Evolutionary conservation across 345 rosid genomes (phyloP).

Genomic region (Eucalyptus cladocalyx): DNA sequence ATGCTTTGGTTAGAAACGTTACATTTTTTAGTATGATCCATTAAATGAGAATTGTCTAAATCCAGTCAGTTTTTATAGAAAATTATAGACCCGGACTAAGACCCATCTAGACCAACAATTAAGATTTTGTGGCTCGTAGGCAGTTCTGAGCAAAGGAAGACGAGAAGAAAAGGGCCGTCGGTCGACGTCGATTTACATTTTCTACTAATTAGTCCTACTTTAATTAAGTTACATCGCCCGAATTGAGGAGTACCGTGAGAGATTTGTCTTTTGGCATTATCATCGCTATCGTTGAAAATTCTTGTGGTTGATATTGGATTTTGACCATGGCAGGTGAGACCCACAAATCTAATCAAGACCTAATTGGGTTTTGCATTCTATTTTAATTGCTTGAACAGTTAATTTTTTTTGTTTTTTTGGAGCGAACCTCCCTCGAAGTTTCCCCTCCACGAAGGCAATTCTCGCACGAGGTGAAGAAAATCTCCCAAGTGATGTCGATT

Average conservation of each 20-base stretch:
- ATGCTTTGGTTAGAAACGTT: not conserved
- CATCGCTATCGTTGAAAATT: not conserved
- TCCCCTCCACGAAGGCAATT: not conserved
- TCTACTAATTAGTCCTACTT: not conserved
- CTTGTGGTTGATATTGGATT: not conserved
- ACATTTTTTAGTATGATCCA: not conserved
- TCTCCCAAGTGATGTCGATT: not conserved
- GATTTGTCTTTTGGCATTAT: not conserved
- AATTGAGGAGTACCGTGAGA: not conserved
- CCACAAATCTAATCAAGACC: not conserved
- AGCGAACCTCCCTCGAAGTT: not conserved
- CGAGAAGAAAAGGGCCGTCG: not conserved
- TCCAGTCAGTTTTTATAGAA: not conserved
- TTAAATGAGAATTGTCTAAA: not conserved
- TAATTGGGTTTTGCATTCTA: not conserved
- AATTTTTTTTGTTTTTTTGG: fast-evolving
- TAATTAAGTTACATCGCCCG: not conserved
- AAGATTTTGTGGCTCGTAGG: not conserved
- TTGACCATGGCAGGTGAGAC: not conserved
- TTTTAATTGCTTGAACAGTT: not conserved
- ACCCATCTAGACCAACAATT: not conserved
- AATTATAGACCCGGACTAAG: not conserved
- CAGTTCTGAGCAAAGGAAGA: not conserved
- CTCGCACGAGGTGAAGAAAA: not conserved
- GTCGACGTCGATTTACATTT: not conserved